Percentiles rank a stretch among this genome's conserved stretches.
These are phyloP conservation scores for Yamadazyma diospyri DNA, from an alignment of 1,139 yeast species.

Conservation along the genomic window DNA sequence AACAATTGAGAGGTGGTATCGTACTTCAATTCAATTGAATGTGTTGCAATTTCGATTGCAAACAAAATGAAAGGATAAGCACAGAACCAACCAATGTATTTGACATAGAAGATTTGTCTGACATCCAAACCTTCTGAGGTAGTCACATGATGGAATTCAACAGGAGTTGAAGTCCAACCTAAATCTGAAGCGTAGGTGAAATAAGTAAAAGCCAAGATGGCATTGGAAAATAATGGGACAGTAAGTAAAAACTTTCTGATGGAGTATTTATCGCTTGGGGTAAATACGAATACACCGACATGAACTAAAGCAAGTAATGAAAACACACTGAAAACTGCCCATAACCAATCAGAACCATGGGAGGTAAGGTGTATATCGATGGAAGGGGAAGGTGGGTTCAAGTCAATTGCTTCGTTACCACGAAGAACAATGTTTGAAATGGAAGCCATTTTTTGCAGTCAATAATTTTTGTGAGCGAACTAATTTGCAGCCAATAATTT, in stretches of 20 bases:
- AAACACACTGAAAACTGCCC: constrained; percentile 60
- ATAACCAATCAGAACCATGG: constrained; percentile 68
- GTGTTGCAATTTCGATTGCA: constrained; percentile 45
- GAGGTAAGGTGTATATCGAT: constrained; percentile 51
- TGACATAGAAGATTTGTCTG: constrained; percentile 65
- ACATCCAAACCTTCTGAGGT: constrained; percentile 31
- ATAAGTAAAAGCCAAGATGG: constrained; percentile 49
- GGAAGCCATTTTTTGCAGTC: not conserved
- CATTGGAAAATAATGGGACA: constrained; percentile 44
- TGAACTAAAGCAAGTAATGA: constrained; percentile 41
- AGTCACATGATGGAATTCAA: constrained; percentile 54
- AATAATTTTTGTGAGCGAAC: not conserved
- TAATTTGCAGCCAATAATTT: constrained; percentile 6
- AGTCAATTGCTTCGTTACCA: constrained; percentile 44
- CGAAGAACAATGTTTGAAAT: constrained; percentile 14
- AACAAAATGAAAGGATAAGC: constrained; percentile 54
- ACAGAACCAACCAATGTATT: constrained; percentile 67
- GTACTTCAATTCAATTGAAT: constrained; percentile 22
- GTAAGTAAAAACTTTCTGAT: constrained; percentile 42
- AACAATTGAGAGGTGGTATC: constrained; percentile 20
- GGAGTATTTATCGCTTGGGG: constrained; percentile 30
- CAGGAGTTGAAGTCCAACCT: constrained; percentile 55
- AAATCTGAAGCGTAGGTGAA: constrained; percentile 65
- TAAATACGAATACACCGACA: constrained; percentile 34
- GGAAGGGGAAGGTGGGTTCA: constrained; percentile 41